These are phyloP conservation scores for Suhomyces taliae DNA, from an alignment of 1,139 yeast genomes.

Conservation along the genomic window DNA sequence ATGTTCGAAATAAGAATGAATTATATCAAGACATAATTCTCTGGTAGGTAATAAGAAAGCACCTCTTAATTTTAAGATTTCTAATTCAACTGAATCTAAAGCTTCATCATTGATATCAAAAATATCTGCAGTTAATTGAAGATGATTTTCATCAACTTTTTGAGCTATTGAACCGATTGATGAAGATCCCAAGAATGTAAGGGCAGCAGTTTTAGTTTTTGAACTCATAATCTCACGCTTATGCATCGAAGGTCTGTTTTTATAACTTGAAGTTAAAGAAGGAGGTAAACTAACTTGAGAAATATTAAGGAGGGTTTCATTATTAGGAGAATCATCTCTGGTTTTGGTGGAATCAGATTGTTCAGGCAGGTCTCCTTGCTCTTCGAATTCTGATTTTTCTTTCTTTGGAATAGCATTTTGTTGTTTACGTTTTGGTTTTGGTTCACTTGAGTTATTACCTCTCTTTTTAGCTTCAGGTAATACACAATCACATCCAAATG, in stretches of 20 bases:
- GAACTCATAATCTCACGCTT: constrained; percentile 33
- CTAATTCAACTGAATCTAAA: constrained; percentile 67
- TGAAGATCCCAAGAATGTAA: constrained; percentile 45
- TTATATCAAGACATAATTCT: constrained; percentile 60
- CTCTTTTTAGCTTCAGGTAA: constrained; percentile 60
- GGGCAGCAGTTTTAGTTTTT: constrained; percentile 19
- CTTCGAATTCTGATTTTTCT: constrained; percentile 1
- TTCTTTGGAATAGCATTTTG: constrained; percentile 5
- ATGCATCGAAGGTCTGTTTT: constrained; percentile 41
- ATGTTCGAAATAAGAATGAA: constrained; percentile 62
- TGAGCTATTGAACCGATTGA: constrained; percentile 45
- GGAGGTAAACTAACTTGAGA: constrained; percentile 48
- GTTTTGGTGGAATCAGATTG: constrained; percentile 1
- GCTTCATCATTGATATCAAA: constrained; percentile 38
- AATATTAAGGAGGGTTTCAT: constrained; percentile 46
- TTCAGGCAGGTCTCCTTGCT: background rate
- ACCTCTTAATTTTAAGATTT: constrained; percentile 65
- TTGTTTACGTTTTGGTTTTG: constrained; percentile 23
- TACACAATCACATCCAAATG: constrained; percentile 72
- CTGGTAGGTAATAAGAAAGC: constrained; percentile 69
- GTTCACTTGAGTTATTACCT: constrained; percentile 28
- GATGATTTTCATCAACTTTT: constrained; percentile 46
- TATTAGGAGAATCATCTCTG: constrained; percentile 9
- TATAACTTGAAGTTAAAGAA: constrained; percentile 43
- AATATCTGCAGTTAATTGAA: constrained; percentile 42